A percentile compares a stretch with the other conserved stretches of the same genome.
phyloP scores from a whole-genome alignment of 805 yeast species.

The Saccharomycopsis capsularis region DNA sequence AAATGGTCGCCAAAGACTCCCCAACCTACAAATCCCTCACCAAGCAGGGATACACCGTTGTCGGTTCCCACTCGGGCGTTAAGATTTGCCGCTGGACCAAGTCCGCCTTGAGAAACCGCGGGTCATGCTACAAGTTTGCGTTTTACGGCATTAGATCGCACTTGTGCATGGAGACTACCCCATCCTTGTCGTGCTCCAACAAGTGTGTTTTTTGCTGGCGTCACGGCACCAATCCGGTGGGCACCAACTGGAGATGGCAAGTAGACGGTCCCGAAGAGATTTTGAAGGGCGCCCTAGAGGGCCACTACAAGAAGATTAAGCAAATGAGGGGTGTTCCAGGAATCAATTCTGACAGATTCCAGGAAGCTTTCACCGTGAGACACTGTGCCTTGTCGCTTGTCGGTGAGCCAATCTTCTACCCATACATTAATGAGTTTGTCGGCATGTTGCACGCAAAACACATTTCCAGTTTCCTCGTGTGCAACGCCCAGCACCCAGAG shows the following conservation, averaged over 20 bases:
- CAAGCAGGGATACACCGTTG: constrained; percentile 88
- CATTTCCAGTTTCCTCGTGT: constrained; percentile 82
- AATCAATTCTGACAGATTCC: constrained; percentile 79
- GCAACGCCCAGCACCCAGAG: constrained; percentile 95
- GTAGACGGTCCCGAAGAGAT: constrained; percentile 84
- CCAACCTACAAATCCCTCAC: constrained; percentile 85
- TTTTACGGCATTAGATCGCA: constrained; percentile 87
- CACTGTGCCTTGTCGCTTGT: constrained; percentile 92
- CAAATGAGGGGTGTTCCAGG: constrained; percentile 97
- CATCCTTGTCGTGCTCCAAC: constrained; percentile 87
- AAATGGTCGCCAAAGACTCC: constrained; percentile 85
- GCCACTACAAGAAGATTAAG: constrained; percentile 87
- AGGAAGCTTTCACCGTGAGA: constrained; percentile 80
- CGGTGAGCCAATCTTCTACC: constrained; percentile 93
- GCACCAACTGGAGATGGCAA: constrained; percentile 95
- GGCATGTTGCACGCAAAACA: constrained; percentile 70
- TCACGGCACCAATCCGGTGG: constrained; percentile 95
- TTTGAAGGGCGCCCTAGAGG: constrained; percentile 75
- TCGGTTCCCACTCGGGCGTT: constrained; percentile 92
- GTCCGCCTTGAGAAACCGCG: constrained; percentile 87
- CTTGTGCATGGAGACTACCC: constrained; percentile 93
- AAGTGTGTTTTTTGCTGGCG: constrained; percentile 97
- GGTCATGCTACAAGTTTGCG: constrained; percentile 89
- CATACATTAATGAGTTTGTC: constrained; percentile 80
- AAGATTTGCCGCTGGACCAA: constrained; percentile 96